Base-by-base conservation (phyloP, 2,329 filamentous ascomycete species). In the Madurella fahalii region DNA sequence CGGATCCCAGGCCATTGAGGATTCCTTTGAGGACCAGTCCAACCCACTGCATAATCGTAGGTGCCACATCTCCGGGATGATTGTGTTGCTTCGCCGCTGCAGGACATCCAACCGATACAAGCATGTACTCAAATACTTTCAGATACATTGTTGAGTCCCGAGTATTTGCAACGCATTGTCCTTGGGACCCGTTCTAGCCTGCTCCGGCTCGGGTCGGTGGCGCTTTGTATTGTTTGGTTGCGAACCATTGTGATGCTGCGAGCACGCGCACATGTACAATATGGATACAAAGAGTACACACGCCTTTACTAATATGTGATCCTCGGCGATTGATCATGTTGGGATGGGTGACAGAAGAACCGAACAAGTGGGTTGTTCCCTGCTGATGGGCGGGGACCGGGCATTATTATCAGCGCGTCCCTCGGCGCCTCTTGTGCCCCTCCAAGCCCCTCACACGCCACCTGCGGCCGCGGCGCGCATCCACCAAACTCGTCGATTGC, bases 361-460 rank as follows among this genome's bases (percentile, higher is more conserved):
- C 34, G 4, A 5, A 4, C 34, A 2, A 37, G 34, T 37, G 9
- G 13, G 34, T 9, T 37, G 34, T 25, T 25, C 25, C 25, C 25
- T 25, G 25, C 25, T 7, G 25, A 25, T 25, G 25, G 25, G 25
- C 25, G 25, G 25, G 25, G 25, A 4, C 34, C 11, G 11, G 8
- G 15, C n/a, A 18, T 49, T 40, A n/a, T 12, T 12, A 16, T 16
- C 5, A 42, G 40, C 40, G 37, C 17, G 25, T 7, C 30, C 17
- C 37, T 37, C 13, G 45, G 37, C 17, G 25, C 25, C 30, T 13
- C 37, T 37, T 18, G 45, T 39, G 51, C 51, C 51, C 51, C 51
- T 48, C 51, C 31, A 32, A 41, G 50, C 50, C 50, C 11, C 44
- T 46, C 37, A 47, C 12, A 25, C 20, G 39, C 39, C 45, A 18